Evolutionary conservation across 129 eudicot genomes (phyloP).

Genomic region (Scalesia atractyloides): DNA sequence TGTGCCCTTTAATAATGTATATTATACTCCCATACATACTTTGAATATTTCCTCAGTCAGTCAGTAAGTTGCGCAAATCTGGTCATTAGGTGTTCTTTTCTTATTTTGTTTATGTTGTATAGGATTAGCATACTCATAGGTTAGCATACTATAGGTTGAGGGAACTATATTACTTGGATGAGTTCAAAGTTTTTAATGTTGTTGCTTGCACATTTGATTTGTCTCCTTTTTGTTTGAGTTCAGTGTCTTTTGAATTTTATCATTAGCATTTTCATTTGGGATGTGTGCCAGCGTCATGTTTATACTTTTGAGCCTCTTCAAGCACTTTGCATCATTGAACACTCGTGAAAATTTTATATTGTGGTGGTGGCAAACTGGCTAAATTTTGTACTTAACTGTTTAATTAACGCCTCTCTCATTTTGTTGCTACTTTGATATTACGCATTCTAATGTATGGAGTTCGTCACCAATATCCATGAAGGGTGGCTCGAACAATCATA

Average conservation of each 20-base stretch:
- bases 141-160: not conserved
- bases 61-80: not conserved
- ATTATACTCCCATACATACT: not conserved
- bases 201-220: not conserved
- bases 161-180: too few species aligned
- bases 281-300: not conserved
- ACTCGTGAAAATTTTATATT: too few species aligned
- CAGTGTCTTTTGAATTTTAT: not conserved
- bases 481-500: too few species aligned
- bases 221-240: not conserved
- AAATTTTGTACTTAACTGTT: too few species aligned
- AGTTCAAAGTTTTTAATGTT: not conserved
- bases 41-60: not conserved
- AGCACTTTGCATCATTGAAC: too few species aligned
- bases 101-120: not conserved
- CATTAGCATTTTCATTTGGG: not conserved
- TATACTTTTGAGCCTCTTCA: not conserved
- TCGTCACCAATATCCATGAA: too few species aligned
- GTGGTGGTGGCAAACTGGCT: too few species aligned
- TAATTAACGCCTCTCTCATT: too few species aligned
- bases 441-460: too few species aligned
- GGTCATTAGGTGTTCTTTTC: not conserved
- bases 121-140: not conserved
- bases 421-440: too few species aligned
- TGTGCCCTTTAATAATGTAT: not conserved